Base-by-base conservation (phyloP, 257 asterid genomes). In the Pogostemon cablin region DNA sequence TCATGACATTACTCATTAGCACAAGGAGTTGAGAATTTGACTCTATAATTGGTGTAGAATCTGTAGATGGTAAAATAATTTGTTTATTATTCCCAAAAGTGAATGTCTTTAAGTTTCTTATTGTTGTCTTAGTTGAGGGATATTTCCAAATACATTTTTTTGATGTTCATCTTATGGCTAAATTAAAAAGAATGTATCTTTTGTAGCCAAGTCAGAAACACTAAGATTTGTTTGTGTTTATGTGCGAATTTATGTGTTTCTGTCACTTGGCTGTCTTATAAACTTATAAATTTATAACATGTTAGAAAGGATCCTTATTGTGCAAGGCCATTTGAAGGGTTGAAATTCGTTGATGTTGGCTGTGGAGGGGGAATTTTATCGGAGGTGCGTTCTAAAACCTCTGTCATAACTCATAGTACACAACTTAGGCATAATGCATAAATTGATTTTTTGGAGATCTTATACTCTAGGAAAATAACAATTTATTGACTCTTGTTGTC, bases 311-410 rank as follows among this genome's bases (percentile, higher is more conserved):
- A 91, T 81, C 96, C 96, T 42, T 34, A 67, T 61, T 73, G 79
- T 77, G 58, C 88, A 5, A 86, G 85, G 82, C 99, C 99, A 48
- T 89, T 95, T 78, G 84, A 89, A 85, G 99, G 99, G 71, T 79
- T 91, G 73, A 85, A 80, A 47, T 86, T 95, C 69, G 81, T 88
- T 55, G 98, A 95, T 62, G 92, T 93, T 86, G 96, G 98, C 62
- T 91, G 96, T 76, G 98, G 98, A 73, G 98, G 99, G 42, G 99
- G 98, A 39, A 89, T 95, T 74, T 82, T 95, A 65, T 87, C 98
- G 3, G 98, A 95, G 98, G 99, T 93, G 68, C 69, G 50, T 74
- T 65, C 72, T 60, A 72, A 55, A 62, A 37, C 47, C 55, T 6
- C 50, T 63, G 69, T 60, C 57, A 53, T 37, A 44, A 60, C 69